Evolutionary conservation across 2,329 filamentous ascomycete genomes (phyloP).

Genomic region (Peltaster fructicola): DNA sequence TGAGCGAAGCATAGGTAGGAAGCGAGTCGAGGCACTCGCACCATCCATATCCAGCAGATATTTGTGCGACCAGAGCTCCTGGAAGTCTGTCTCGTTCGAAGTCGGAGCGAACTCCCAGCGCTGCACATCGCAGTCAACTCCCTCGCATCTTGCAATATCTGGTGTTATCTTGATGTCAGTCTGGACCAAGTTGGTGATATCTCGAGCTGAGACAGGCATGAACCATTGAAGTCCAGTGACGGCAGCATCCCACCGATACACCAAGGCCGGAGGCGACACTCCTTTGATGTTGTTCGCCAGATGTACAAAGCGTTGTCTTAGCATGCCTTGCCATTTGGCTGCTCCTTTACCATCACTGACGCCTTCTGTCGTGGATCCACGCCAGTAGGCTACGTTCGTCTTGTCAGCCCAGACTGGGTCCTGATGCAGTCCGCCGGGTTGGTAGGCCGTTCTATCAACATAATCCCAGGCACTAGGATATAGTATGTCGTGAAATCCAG

Average conservation of each 20-base stretch:
- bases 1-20: slow-evolving; percentile 49
- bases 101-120: slow-evolving; percentile 31
- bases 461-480: slow-evolving; percentile 51
- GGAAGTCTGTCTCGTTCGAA: slow-evolving; percentile 28
- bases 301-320: slow-evolving; percentile 54
- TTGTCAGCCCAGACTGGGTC: slow-evolving; percentile 44
- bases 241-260: slow-evolving; percentile 24
- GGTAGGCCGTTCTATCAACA: slow-evolving; percentile 36
- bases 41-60: slow-evolving; percentile 60
- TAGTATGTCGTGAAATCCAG: slow-evolving; percentile 58
- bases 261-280: too few relatives aligned
- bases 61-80: slow-evolving; percentile 44
- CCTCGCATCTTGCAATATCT: slow-evolving; percentile 37
- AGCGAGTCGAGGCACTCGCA: slow-evolving; percentile 45
- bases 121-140: slow-evolving; percentile 36
- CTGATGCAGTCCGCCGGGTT: slow-evolving; percentile 32
- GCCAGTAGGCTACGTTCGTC: slow-evolving; percentile 52
- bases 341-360: slow-evolving; percentile 23
- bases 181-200: slow-evolving; percentile 36
- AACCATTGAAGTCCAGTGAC: slow-evolving; percentile 40
- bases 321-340: slow-evolving; percentile 53
- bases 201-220: slow-evolving; percentile 28
- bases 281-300: slow-evolving; percentile 39
- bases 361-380: slow-evolving; percentile 46
- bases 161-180: slow-evolving; percentile 43